These are phyloP conservation scores for fission yeast (Schizosaccharomyces pombe) DNA, from an alignment of 805 yeast genomes.

Conservation along the genomic window DNA sequence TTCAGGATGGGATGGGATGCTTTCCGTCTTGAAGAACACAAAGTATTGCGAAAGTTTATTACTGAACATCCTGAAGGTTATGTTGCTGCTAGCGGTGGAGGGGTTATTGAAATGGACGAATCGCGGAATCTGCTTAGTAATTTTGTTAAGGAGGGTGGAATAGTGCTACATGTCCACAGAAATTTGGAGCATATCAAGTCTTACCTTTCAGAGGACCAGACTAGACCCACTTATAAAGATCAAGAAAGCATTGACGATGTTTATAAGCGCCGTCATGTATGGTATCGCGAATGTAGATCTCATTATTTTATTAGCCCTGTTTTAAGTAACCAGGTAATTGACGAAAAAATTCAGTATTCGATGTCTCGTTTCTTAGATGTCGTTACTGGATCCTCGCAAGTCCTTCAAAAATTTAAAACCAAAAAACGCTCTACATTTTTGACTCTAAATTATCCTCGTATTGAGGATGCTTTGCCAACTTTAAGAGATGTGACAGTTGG, in stretches of 20 bases:
- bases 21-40: constrained; percentile 48
- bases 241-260: constrained; percentile 41
- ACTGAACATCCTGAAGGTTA: constrained; percentile 24
- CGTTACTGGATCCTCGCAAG: constrained; percentile 31
- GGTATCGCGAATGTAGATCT: constrained; percentile 65
- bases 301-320: constrained; percentile 38
- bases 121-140: constrained; percentile 40
- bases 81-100: constrained; percentile 89
- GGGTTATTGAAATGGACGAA: constrained; percentile 57
- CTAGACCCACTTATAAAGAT: constrained; percentile 68
- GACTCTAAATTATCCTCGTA: constrained; percentile 45
- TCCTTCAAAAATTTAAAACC: constrained; percentile 18
- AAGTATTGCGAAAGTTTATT: constrained; percentile 29
- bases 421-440: constrained; percentile 34
- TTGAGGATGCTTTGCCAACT: constrained; percentile 22
- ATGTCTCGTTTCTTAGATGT: constrained; percentile 34
- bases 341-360: neutral
- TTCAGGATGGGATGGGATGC: constrained; percentile 66
- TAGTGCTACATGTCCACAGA: constrained; percentile 78
- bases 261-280: constrained; percentile 57
- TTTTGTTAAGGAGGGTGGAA: constrained; percentile 36
- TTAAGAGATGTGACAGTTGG: constrained; percentile 40
- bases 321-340: neutral
- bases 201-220: constrained; percentile 50
- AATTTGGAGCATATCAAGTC: constrained; percentile 56